Conservation (phyloP, 2,329 filamentous ascomycete genomes). For the Nectriaceae sp. region DNA sequence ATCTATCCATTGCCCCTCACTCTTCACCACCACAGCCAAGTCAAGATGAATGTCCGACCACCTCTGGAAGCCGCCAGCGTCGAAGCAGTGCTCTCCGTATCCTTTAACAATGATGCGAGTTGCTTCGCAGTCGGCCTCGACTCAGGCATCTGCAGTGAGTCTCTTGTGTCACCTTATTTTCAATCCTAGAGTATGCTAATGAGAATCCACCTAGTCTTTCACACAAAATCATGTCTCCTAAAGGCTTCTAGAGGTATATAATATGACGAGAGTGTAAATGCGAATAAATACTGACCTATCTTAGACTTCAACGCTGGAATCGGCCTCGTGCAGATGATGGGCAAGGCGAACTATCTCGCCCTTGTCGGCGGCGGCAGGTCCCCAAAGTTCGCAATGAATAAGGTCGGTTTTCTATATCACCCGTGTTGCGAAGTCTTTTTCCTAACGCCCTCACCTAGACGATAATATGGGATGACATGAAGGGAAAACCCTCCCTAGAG, state of each 20-base stretch:
- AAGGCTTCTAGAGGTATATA: slow-evolving; percentile 53
- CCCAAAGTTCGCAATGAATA: slow-evolving; percentile 85
- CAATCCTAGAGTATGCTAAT: neutral
- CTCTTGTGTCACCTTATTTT: slow-evolving; percentile 2
- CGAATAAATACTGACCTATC: slow-evolving; percentile 1
- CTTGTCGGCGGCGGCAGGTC: slow-evolving; percentile 85
- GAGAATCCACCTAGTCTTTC: slow-evolving; percentile 59
- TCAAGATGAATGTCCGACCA: slow-evolving; percentile 82
- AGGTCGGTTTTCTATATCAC: slow-evolving; percentile 59
- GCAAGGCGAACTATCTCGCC: slow-evolving; percentile 82
- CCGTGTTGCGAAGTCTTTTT: too few species aligned
- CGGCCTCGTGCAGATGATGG: slow-evolving; percentile 83
- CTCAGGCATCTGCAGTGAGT: slow-evolving; percentile 79
- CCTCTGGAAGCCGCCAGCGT: slow-evolving; percentile 77
- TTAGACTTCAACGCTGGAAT: slow-evolving; percentile 80
- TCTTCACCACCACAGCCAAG: slow-evolving; percentile 5
- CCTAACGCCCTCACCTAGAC: slow-evolving; percentile 54
- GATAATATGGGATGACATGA: slow-evolving; percentile 89
- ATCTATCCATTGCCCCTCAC: neutral
- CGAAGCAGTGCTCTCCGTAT: slow-evolving; percentile 76
- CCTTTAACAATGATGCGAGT: slow-evolving; percentile 82
- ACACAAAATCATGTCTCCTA: slow-evolving; percentile 70
- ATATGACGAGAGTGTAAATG: neutral
- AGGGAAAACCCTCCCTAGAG: slow-evolving; percentile 70
- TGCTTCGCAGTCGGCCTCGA: slow-evolving; percentile 88